These are phyloP conservation scores for Logfia minima DNA, from an alignment of 129 eudicot species.

Conservation along the genomic window DNA sequence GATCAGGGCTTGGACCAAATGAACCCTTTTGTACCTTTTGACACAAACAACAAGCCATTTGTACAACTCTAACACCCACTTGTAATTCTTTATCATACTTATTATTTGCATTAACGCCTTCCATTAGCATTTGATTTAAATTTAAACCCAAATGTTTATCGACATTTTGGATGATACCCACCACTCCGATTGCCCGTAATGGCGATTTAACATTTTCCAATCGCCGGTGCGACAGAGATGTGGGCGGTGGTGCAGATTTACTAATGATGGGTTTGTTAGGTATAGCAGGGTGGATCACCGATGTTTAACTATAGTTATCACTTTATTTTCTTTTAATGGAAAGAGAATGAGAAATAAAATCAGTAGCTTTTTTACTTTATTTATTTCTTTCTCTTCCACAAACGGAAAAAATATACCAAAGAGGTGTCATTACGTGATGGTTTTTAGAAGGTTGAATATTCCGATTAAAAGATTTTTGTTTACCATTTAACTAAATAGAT, in stretches of 20 bases:
- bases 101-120: constrained; percentile 23
- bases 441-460: too few relatives aligned
- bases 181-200: constrained; percentile 7
- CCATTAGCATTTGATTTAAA: constrained; percentile 18
- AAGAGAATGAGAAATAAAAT: not conserved
- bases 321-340: not conserved
- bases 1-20: constrained; percentile 48
- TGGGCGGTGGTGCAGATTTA: constrained; percentile 22
- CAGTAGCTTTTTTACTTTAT: not conserved
- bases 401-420: too few relatives aligned
- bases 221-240: constrained; percentile 7
- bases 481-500: too few relatives aligned
- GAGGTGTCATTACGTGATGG: too few relatives aligned
- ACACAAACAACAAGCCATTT: constrained; percentile 70
- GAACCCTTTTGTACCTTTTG: constrained; percentile 63
- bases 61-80: constrained; percentile 88
- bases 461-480: too few relatives aligned
- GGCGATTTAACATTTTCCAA: constrained; percentile 20
- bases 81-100: constrained; percentile 61
- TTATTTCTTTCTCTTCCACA: not conserved
- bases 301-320: constrained; percentile 3
- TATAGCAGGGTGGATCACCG: not conserved
- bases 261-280: too few relatives aligned
- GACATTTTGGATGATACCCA: constrained; percentile 16
- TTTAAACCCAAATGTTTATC: constrained; percentile 23